Base-by-base conservation (phyloP, 805 yeast genomes). In the Crinitomyces ghanaensis region DNA sequence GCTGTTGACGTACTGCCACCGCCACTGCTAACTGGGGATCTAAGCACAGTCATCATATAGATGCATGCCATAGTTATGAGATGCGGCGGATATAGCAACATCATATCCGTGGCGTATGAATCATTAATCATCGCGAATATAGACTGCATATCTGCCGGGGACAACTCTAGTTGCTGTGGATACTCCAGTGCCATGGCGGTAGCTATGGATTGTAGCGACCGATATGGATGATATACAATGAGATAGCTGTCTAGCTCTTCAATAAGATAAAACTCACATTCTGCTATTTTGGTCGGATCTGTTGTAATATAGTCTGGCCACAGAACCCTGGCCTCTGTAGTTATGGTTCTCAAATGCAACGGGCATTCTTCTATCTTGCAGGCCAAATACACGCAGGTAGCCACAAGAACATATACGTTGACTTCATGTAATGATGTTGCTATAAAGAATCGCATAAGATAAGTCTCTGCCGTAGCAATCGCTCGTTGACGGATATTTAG, bases 291-390 rank as follows among this genome's bases (percentile, higher is more conserved):
- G 19, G 94, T 78, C 12, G 85, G 72, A 53, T 88, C 97, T 38
- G 80, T 84, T 0, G 96, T 93, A 23, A 88, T 77, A 48, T 76
- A 83, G 49, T 86, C 95, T 0, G 97, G 96, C 97, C 97, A 88
- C 25, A 84, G 59, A 24, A 77, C 77, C 34, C 95, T 60, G 2
- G 96, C 91, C 51, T 88, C 97, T 13, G 75, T 66, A 15, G 83
- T 71, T 6, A 91, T 67, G 1, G 86, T 72, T 35, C 95, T 60
- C 6, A 91, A 84, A 51, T 91, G 96, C 49, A 81, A 93, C 1
- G 98, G 97, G 45, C 83, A 78, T 55, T 91, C 98, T 54, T 91
- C 97, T 21, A 85, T 79, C 52, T 91, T 88, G 59, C 95, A 80
- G 0, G 96, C 86, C 19, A 91, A 65, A 49, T 91, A 91, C 2